Base-by-base conservation (phyloP, 129 eudicot species). In the Flaveria sonorensis region DNA sequence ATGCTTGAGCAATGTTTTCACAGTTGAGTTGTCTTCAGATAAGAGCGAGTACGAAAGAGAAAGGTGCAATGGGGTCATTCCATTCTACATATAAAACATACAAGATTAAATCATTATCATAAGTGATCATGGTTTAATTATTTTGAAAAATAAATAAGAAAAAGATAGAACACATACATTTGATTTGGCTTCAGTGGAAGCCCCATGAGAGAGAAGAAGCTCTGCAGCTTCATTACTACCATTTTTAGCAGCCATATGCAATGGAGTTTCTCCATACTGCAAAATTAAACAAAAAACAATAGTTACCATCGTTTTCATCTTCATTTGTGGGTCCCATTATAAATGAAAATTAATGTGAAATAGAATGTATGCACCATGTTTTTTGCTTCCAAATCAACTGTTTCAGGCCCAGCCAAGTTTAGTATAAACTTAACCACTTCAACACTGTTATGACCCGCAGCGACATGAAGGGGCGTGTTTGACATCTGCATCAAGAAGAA, bases 401-500 rank as follows among this genome's bases (percentile, higher is more conserved):
- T 85, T 74, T 89, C 98, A 12, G 90, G 82, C 50, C 93, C 97
- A 55, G 68, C 77, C 84, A 87, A 81, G 74, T 83, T 87, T 76
- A 94, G 81, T 53, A 94, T 86, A 83, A 84, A 79, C 77, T 87
- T 89, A 46, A 87, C 89, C 18, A 91, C 84, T 85, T 87, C 96
- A 78, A 85, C 87, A 43, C 80, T 87, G 79, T 94, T 94, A 87
- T 87, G 83, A 67, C 96, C 91, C 43, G 96, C 92, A 75, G 92
- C 81, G 47, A 94, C 96, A 78, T 91, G 98, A 77, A 94, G 98
- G 50, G 97, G 98, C n/a, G 97, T 94, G 50, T 94, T 89, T 39
- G 87, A 92, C 98, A 93, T 90, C 98, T 93, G 83, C 77, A 84
- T 66, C 24, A 73, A 78, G 62, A 16, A 77, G 20, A 45, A 11